These are phyloP conservation scores for Nakazawaea holstii DNA, from an alignment of 805 yeast genomes.

Conservation along the genomic window DNA sequence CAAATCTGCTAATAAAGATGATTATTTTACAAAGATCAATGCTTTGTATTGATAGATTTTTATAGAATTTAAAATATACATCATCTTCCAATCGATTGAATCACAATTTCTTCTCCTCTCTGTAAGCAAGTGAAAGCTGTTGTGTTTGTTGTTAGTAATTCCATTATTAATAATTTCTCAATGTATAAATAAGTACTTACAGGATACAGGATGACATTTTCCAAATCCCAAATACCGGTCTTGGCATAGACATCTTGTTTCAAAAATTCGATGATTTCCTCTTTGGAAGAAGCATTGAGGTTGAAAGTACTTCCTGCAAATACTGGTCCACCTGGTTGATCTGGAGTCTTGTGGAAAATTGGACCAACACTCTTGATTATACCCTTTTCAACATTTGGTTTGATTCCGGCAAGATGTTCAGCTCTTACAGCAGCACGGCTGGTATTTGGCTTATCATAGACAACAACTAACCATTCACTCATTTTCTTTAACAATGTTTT, in stretches of 20 bases:
- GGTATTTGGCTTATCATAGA: slow-evolving; percentile 62
- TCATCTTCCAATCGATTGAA: neutral
- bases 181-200: slow-evolving; percentile 13
- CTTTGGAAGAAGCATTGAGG: slow-evolving; percentile 56
- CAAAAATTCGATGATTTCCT: slow-evolving; percentile 60
- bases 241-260: slow-evolving; percentile 57
- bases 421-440: slow-evolving; percentile 37
- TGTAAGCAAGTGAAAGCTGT: slow-evolving; percentile 35
- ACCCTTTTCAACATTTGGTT: slow-evolving; percentile 35
- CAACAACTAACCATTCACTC: slow-evolving; percentile 64
- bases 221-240: slow-evolving; percentile 74
- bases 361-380: slow-evolving; percentile 47
- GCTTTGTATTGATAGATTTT: slow-evolving; percentile 5
- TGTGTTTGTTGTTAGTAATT: neutral
- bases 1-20: slow-evolving; percentile 23
- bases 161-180: neutral
- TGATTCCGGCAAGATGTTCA: slow-evolving; percentile 46
- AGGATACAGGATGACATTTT: slow-evolving; percentile 55
- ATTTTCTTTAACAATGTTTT: slow-evolving; percentile 24
- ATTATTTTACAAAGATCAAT: slow-evolving; percentile 12
- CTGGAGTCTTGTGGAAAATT: slow-evolving; percentile 36
- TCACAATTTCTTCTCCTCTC: slow-evolving; percentile 28
- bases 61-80: too few species aligned
- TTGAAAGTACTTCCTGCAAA: slow-evolving; percentile 70
- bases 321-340: slow-evolving; percentile 32